Evolutionary conservation across 148 eudicot species (phyloP), one percentile per base, ranked within the genome.

Genomic region (Spergularia marina): DNA sequence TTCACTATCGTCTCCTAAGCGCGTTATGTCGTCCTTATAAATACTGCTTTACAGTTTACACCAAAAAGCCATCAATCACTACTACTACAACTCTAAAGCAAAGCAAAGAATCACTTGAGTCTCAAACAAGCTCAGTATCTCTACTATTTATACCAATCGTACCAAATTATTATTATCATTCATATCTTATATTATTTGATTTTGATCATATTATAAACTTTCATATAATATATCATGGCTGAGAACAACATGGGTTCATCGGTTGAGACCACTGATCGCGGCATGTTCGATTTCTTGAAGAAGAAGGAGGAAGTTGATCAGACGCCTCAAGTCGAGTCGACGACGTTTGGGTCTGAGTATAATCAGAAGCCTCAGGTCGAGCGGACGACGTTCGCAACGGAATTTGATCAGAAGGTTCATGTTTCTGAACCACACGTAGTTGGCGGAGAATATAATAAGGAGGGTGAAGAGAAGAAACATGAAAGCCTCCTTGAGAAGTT

Each of bases 281-380:
- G 96, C 2, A 9, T 91, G 80, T 91, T 94, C 62, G 96, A 72
- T 67, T 90, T 90, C 79, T 23, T 75, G 75, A 79, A 86, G 77
- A 91, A 87, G 84, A 86, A 93, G 65, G 72, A 86, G 4, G 84
- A 90, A 4, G 88, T 76, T 4, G 58, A 61, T 10, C 14, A 17
- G 0, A 25, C 25, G 10, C 10, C 65, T 59, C 55, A 80, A 53
- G 74, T 80, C 56, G 71, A 83, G 18, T 49, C 83, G 12, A 90
- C 84, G 57, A 86, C 60, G 53, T 79, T 87, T 16, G 81, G 74
- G 14, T 18, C 87, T 5, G 90, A 87, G 73, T 85, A 87, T 34
- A 86, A 87, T 1, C 54, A 88, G 39, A 90, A 92, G 51, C 88
- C 83, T 17, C 78, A 81, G 8, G 85, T 90, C 55, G 70, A 83